phyloP scores from a whole-genome alignment of 352 stramenopile species.

The Pythium phragmitis region DNA sequence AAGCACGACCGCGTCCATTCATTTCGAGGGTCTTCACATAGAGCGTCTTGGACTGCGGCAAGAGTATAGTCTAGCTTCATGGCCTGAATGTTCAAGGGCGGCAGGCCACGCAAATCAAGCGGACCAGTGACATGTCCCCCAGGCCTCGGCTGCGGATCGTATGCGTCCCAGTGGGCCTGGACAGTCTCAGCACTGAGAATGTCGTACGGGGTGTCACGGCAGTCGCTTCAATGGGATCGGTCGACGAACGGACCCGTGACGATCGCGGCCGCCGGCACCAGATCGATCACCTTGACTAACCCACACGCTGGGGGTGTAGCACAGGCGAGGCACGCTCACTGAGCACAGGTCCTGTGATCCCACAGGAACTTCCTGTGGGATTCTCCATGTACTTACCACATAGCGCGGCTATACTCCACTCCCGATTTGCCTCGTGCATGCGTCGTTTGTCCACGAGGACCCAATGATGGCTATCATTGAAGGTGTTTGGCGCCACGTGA shows the following conservation, averaged over 20 bases:
- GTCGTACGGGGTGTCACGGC: slow-evolving; percentile 6
- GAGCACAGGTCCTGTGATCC: too few species aligned
- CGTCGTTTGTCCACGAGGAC: too few species aligned
- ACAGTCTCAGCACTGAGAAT: slow-evolving; percentile 4
- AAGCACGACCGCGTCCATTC: slow-evolving; percentile 10
- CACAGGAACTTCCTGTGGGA: too few species aligned
- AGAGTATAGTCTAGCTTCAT: slow-evolving; percentile 18
- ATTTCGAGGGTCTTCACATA: neutral
- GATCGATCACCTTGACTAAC: neutral
- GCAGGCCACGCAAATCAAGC: slow-evolving; percentile 13
- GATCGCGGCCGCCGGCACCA: slow-evolving; percentile 33
- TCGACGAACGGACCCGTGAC: slow-evolving; percentile 40
- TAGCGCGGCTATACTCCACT: too few species aligned
- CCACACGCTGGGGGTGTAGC: too few species aligned
- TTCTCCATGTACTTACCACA: too few species aligned
- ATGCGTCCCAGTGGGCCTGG: neutral
- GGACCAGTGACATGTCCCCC: slow-evolving; percentile 7
- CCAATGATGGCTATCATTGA: too few species aligned
- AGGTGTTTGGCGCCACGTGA: too few species aligned
- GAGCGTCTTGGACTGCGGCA: slow-evolving; percentile 8
- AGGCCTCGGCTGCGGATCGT: neutral
- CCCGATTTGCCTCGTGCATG: too few species aligned
- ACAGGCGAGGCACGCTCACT: too few species aligned
- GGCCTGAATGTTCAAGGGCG: slow-evolving; percentile 19
- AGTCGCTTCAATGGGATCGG: slow-evolving; percentile 16